Evolutionary conservation across 2,329 filamentous ascomycete genomes (phyloP), one percentile per base, ranked within the genome.

Genomic region (Colletotrichum melonis): DNA sequence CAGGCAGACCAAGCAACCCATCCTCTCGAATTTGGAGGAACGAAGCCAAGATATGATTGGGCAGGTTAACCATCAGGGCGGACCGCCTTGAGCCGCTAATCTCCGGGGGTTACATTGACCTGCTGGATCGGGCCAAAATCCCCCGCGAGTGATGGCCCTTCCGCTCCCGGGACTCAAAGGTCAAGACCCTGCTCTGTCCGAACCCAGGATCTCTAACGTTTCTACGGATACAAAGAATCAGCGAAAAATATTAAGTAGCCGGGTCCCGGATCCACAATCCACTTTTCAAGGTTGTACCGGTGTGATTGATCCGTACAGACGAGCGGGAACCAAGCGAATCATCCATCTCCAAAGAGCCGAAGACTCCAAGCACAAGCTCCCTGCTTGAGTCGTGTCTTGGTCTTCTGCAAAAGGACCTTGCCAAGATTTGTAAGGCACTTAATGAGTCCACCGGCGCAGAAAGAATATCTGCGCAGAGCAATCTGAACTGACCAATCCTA

Each of bases 71-170:
- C 8, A 11, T 12, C 3, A 35, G 11, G 35, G 12, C 22, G 32
- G n/a, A 24, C 11, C 5, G 11, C 30, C 12, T 19, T 38, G 22
- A 14, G 35, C 60, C 54, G 60, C 52, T 52, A 64, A 65, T 69
- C 55, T 64, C 67, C 26, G 60, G 42, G 60, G 54, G 55, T 24
- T 24, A 64, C 26, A 65, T 42, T 38, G 60, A 69, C 67, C 60
- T 65, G 67, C 67, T 54, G 35, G 30, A 58, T 69, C 52, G 9
- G 60, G 67, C n/a, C 35, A 57, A 22, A 28, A 14, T 49, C 16
- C 54, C 60, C 67, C 67, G 54, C 67, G 64, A 19, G n/a, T 16
- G 4, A 35, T 35, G 60, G 67, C 55, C 59, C 52, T 46, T 24
- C n/a, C 67, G 52, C 60, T 35, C 32, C n/a, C 56, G 28, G 16